Percentiles rank a stretch among this genome's conserved stretches.
Conservation (phyloP, 2,329 filamentous ascomycete species). For the Podosphaera xanthii region DNA sequence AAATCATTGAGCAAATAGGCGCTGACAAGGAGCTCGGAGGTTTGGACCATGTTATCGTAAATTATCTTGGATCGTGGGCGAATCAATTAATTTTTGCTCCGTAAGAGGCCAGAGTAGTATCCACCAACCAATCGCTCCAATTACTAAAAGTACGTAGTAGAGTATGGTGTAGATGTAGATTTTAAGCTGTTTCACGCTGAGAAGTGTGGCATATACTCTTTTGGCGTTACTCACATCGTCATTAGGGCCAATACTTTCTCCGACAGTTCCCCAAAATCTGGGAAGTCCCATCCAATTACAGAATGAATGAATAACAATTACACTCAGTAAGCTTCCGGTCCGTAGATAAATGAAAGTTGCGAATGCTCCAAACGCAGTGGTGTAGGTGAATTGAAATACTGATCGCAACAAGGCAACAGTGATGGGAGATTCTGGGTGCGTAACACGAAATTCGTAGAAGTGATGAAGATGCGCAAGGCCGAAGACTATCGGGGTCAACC, state of each 20-base stretch:
- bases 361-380: constrained; percentile 81
- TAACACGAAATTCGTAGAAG: constrained; percentile 79
- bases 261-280: constrained; percentile 48
- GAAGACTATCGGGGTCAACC: constrained; percentile 71
- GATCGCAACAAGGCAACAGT: constrained; percentile 44
- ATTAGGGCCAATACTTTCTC: constrained; percentile 9
- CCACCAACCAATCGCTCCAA: constrained; percentile 51
- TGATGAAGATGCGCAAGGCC: constrained; percentile 88
- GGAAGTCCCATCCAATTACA: constrained; percentile 88
- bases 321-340: constrained; percentile 58
- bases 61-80: not conserved
- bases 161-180: constrained; percentile 40
- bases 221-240: constrained; percentile 19
- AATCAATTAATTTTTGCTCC: not conserved
- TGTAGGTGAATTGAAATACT: constrained; percentile 70
- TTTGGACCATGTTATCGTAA: not conserved
- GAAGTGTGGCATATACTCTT: constrained; percentile 12
- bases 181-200: not conserved
- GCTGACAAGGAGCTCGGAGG: not conserved
- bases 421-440: constrained; percentile 46
- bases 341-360: constrained; percentile 74
- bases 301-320: constrained; percentile 59
- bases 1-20: not conserved
- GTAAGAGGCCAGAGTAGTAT: constrained; percentile 49
- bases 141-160: constrained; percentile 59